These are phyloP conservation scores for Chenopodium berlandieri DNA, from an alignment of 148 eudicot genomes.

Conservation along the genomic window DNA sequence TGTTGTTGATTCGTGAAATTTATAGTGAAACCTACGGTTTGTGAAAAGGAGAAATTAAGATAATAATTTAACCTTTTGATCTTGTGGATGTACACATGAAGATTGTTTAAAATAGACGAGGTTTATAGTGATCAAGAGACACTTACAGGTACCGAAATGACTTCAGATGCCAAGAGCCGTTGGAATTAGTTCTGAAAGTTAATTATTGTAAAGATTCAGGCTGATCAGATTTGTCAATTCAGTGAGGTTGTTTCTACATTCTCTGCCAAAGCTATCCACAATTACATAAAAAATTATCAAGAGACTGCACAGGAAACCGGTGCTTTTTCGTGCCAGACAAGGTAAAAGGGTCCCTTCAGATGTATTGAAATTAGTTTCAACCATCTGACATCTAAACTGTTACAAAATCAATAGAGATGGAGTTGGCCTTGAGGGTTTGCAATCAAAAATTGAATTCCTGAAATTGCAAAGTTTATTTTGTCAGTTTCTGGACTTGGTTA, in stretches of 20 bases:
- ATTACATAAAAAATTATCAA: not conserved
- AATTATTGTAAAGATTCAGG: slow-evolving; percentile 28
- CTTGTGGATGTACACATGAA: not conserved
- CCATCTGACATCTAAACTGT: not conserved
- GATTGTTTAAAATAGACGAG: not conserved
- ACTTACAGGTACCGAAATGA: slow-evolving; percentile 25
- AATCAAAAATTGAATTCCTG: not conserved
- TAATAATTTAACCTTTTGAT: slow-evolving; percentile 8
- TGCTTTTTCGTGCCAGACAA: not conserved
- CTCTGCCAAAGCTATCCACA: slow-evolving; percentile 18
- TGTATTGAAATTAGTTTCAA: not conserved
- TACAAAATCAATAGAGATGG: not conserved
- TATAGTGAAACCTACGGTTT: not conserved
- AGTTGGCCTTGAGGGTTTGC: not conserved
- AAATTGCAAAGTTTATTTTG: not conserved
- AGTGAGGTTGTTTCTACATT: slow-evolving; percentile 26
- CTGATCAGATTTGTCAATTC: slow-evolving; percentile 27
- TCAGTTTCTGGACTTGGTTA: not conserved
- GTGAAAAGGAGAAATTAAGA: not conserved
- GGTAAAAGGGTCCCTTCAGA: slow-evolving; percentile 26
- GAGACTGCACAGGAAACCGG: not conserved
- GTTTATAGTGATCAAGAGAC: not conserved
- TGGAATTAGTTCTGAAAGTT: slow-evolving; percentile 29
- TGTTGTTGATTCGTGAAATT: slow-evolving; percentile 2
- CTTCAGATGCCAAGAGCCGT: slow-evolving; percentile 32